Evolutionary conservation across 2,329 filamentous ascomycete genomes (phyloP), one percentile per base, ranked within the genome.

Genomic region (Alternaria viburni): DNA sequence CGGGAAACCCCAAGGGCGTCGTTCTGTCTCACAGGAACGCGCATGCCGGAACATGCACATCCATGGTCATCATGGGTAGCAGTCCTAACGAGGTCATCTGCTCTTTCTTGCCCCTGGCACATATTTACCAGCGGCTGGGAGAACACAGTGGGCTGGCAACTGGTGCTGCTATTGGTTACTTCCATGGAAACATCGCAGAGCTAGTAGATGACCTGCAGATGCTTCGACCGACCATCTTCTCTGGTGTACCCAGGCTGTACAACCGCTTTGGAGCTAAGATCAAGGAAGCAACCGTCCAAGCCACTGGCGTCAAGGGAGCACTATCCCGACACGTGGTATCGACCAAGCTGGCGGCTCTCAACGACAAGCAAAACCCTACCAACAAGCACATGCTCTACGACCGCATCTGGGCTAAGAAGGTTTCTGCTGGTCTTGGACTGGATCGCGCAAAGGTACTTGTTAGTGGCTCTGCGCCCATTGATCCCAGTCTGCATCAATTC

Each of bases 201-300:
- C 84, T 99, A 17, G 89, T 96, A 1, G 96, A 99, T 62, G 96
- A 99, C 76, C 81, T 99, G 82, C 97, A 98, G 84, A 79, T 93
- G 43, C 85, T 99, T 60, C 88, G 89, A 62, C 96, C 96, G 0
- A 96, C 91, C 12, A 86, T 87, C 11, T 93, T 99, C 79, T 89
- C 91, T 72, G 97, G 93, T 15, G 96, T 99, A 2, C 96, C 96
- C 0, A 89, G 96, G 66, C 86, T 99, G 11, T 98, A 89, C 85
- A 97, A 97, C 81, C 89, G 93, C 55, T 97, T 98, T 80, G 93
- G 91, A 69, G 89, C 89, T 61, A 93, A 90, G 28, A 91, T 99
- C 73, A 91, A 91, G 72, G 86, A 90, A 2, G 88, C 90, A 23
- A 97, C 94, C 0, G 77, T 97, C 25, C 88, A 97, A 69, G 89